Evolutionary conservation across 225 moss, liverwort and hornwort species (phyloP), one percentile per base, ranked within the genome.

Genomic region (Marchantia polymorpha): DNA sequence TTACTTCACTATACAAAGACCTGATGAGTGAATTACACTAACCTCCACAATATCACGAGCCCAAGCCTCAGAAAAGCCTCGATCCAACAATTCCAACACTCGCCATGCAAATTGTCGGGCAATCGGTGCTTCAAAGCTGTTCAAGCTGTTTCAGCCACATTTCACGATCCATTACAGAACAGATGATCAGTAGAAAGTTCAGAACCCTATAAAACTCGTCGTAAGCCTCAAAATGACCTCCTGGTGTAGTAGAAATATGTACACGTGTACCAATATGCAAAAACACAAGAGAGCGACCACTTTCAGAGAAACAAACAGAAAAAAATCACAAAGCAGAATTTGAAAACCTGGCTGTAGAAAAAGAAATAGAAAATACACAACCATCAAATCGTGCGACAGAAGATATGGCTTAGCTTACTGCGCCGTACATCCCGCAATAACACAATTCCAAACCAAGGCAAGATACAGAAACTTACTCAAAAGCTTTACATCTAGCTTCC

Each of bases 21-120:
- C 39, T 39, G 39, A 39, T 39, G 5, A 39, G 39, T 11, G 27
- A 31, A 8, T 47, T 8, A 20, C 31, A 49, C 78, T 46, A 85
- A 94, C 96, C 85, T 99, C 93, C 39, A 93, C 93, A 82, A 91
- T 82, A 84, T 99, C 93, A 64, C 95, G 90, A 74, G 99, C 99
- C 83, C 86, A 82, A 51, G 90, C 89, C 65, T 92, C 89, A 4
- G 82, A 81, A 70, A 88, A 87, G 27, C 93, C 97, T 65, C 82
- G 72, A 49, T 92, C 85, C 88, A 99, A 86, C 12, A 93, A 84
- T 78, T 99, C 95, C 81, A 95, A 83, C 81, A 95, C 85, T 63
- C 93, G 92, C 92, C 93, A 99, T 30, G 95, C 93, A 79, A 93
- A 99, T 77, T 89, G 91, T 56, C 95, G 90, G 73, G 95, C 93